Conservation (phyloP, 257 asterid genomes). For the Solanum boliviense region DNA sequence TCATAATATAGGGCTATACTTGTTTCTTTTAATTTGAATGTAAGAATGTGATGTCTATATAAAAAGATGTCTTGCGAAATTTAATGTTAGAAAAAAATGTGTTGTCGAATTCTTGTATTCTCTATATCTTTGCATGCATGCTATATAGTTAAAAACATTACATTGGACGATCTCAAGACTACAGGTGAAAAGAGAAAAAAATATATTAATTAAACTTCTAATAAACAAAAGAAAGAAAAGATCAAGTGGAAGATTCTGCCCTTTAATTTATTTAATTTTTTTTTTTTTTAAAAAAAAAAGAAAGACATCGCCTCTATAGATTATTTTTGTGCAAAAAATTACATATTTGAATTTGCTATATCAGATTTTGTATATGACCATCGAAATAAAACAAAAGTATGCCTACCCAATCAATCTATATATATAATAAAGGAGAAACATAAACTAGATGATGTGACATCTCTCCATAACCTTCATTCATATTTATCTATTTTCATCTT, state of each 20-base stretch:
- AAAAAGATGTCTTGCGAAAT: not conserved
- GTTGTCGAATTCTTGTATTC: not conserved
- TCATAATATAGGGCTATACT: not conserved
- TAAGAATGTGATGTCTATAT: not conserved
- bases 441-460: no score
- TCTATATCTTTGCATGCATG: conserved; percentile 9
- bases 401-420: not conserved
- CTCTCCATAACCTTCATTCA: no score
- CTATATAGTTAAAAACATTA: not conserved
- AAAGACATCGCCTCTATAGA: no score
- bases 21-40: not conserved
- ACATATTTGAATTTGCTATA: no score
- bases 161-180: not conserved
- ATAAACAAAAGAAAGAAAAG: not conserved
- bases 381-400: not conserved
- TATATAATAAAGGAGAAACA: no score
- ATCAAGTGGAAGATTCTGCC: not conserved
- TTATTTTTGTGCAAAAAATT: no score
- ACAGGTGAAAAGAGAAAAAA: not conserved
- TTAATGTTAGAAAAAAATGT: not conserved
- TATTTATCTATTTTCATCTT: no score
- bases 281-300: no score
- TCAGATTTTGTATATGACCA: not conserved
- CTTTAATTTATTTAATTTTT: no score
- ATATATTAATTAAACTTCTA: not conserved